Evolutionary conservation across 1,284 basidiomycete genomes (phyloP).

Genomic region (Trichosporon ovoides): DNA sequence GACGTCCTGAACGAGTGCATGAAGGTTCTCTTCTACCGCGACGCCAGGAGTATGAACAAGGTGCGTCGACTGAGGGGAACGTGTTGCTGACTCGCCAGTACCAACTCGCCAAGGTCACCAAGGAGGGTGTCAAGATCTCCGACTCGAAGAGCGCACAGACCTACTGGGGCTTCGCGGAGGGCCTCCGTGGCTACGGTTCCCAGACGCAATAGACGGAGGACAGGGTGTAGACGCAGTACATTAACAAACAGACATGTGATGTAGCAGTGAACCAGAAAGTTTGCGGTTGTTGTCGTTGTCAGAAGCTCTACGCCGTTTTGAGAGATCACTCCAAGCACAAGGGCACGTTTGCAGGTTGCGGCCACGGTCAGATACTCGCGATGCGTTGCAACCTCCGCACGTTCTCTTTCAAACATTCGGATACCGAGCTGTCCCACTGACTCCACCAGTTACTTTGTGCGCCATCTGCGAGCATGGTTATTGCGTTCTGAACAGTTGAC

Average conservation of each 20-base stretch:
- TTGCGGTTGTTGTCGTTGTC: too few relatives aligned
- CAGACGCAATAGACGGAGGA: constrained; percentile 56
- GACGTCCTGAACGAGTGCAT: constrained; percentile 79
- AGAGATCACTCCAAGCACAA: too few relatives aligned
- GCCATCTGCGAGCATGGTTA: too few relatives aligned
- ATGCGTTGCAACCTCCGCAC: too few relatives aligned
- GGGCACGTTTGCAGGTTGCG: too few relatives aligned
- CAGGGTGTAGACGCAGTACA: background rate
- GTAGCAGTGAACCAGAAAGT: background rate
- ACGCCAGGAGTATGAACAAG: constrained; percentile 94
- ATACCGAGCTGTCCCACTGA: too few relatives aligned
- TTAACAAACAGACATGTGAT: constrained; percentile 4
- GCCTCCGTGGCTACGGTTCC: constrained; percentile 59
- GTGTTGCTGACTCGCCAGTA: constrained; percentile 56
- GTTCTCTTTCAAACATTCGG: too few relatives aligned
- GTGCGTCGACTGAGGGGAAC: constrained; percentile 50
- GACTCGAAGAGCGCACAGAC: constrained; percentile 74
- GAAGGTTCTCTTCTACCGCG: constrained; percentile 93
- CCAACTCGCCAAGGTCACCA: constrained; percentile 87
- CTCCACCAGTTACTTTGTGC: too few relatives aligned
- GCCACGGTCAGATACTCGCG: too few relatives aligned
- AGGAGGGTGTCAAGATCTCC: constrained; percentile 69
- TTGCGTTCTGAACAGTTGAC: too few relatives aligned
- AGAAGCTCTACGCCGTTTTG: too few relatives aligned
- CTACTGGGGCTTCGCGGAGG: constrained; percentile 87